A percentile compares a stretch with the other conserved stretches of the same genome.
Evolutionary conservation across 2,329 filamentous ascomycete genomes (phyloP).

Genomic region (Pseudogymnoascus sp.): DNA sequence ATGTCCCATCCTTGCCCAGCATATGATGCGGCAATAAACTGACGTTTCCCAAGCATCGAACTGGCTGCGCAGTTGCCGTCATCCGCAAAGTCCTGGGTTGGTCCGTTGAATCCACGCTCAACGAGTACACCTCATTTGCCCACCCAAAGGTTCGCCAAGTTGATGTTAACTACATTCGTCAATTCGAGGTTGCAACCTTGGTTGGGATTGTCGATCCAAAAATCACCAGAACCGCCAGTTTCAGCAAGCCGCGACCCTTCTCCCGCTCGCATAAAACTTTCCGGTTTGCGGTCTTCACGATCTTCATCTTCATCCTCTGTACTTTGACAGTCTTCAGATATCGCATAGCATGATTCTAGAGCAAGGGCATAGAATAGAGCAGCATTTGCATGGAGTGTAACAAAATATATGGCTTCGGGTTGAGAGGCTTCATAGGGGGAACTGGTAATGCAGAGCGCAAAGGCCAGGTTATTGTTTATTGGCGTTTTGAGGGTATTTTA

Average conservation of each 20-base stretch:
- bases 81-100: conserved; percentile 67
- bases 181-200: conserved; percentile 37
- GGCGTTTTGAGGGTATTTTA: conserved; percentile 13
- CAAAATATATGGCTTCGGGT: not conserved
- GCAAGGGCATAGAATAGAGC: not conserved
- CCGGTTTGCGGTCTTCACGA: not conserved
- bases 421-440: not conserved
- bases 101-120: conserved; percentile 51
- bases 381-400: conserved; percentile 6
- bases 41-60: conserved; percentile 56
- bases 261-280: not conserved
- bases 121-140: conserved; percentile 65
- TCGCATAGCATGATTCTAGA: conserved; percentile 6
- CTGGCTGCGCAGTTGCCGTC: conserved; percentile 78
- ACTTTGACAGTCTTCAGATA: conserved; percentile 7
- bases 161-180: conserved; percentile 49
- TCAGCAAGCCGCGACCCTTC: not conserved
- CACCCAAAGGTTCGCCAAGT: conserved; percentile 51
- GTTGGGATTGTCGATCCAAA: conserved; percentile 18
- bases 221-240: not conserved
- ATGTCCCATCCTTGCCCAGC: conserved; percentile 19
- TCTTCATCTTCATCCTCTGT: conserved; percentile 3
- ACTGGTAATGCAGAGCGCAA: conserved; percentile 23
- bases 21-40: conserved; percentile 10
- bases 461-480: conserved; percentile 17